These are phyloP conservation scores for Melanopsichium pennsylvanicum DNA, from an alignment of 1,284 basidiomycete genomes.

Conservation along the genomic window DNA sequence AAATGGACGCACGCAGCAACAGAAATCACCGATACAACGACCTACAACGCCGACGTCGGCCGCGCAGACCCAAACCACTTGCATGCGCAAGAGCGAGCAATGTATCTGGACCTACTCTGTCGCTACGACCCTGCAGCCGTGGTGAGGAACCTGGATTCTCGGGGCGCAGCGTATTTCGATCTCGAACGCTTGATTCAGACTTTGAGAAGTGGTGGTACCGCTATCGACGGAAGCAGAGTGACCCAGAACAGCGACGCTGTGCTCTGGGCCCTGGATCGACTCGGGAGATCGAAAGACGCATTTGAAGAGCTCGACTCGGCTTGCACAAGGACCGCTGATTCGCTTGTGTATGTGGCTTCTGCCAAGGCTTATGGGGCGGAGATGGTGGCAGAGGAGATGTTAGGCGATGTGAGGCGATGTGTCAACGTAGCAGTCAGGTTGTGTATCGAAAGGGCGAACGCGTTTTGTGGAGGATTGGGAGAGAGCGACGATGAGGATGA, in stretches of 20 bases:
- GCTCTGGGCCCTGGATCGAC: conserved; percentile 80
- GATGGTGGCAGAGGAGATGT: conserved; percentile 10
- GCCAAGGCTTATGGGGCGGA: neutral
- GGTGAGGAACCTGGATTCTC: conserved; percentile 74
- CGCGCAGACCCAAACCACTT: conserved; percentile 66
- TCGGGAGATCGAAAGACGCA: conserved; percentile 72
- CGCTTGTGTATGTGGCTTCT: conserved; percentile 19
- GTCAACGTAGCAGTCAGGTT: conserved; percentile 48
- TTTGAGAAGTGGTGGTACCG: conserved; percentile 70
- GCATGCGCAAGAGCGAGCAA: conserved; percentile 70
- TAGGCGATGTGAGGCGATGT: conserved; percentile 24
- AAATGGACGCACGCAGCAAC: conserved; percentile 10
- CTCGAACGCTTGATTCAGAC: conserved; percentile 72
- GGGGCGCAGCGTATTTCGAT: conserved; percentile 73
- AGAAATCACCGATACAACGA: neutral
- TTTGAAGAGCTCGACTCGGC: conserved; percentile 50
- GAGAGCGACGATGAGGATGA: conserved; percentile 40
- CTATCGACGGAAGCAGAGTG: conserved; percentile 22
- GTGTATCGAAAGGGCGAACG: conserved; percentile 37
- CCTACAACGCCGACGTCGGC: conserved; percentile 28
- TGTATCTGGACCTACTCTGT: conserved; percentile 79
- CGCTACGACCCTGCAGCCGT: conserved; percentile 75
- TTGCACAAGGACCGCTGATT: conserved; percentile 51
- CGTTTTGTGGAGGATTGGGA: conserved; percentile 22
- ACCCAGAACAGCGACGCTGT: conserved; percentile 76